Percentiles rank a stretch among this genome's conserved stretches.
phyloP scores from a whole-genome alignment of 148 eudicot genomes.

The Rhododendron kiyosumense region DNA sequence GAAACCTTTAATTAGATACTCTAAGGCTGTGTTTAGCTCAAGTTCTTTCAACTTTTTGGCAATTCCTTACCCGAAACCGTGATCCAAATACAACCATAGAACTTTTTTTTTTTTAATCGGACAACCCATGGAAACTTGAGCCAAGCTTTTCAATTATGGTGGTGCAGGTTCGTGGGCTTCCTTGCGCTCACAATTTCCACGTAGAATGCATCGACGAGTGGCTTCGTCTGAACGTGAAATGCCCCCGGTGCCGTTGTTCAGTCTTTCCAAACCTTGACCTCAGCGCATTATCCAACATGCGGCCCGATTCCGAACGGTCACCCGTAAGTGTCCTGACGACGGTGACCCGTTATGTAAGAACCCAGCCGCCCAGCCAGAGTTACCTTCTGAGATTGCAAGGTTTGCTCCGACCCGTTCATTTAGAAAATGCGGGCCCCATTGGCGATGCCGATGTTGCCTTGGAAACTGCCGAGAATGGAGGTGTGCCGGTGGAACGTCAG shows the following conservation, averaged over 20 bases:
- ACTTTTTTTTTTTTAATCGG: too few relatives aligned
- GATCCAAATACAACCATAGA: background rate
- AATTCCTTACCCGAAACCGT: background rate
- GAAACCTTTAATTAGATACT: background rate
- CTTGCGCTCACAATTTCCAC: slow-evolving; percentile 97
- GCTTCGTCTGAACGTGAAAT: slow-evolving; percentile 87
- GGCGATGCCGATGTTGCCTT: slow-evolving; percentile 37
- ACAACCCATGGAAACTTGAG: background rate
- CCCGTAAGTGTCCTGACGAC: slow-evolving; percentile 44
- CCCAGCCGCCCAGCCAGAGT: slow-evolving; percentile 76
- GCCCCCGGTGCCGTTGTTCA: slow-evolving; percentile 93
- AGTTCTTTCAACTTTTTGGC: background rate
- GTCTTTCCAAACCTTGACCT: slow-evolving; percentile 93
- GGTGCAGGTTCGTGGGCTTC: slow-evolving; percentile 90
- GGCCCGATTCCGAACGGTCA: slow-evolving; percentile 55
- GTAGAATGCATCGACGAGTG: slow-evolving; percentile 96
- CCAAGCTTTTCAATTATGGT: background rate
- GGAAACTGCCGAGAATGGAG: slow-evolving; percentile 52
- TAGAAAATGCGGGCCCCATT: slow-evolving; percentile 43
- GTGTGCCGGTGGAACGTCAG: slow-evolving; percentile 16
- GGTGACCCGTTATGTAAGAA: slow-evolving; percentile 48
- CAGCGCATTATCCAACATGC: slow-evolving; percentile 75
- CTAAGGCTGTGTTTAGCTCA: background rate
- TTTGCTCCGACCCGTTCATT: slow-evolving; percentile 51
- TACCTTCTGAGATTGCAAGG: slow-evolving; percentile 79